Base-by-base conservation (phyloP, 371 early-diverging fungal species). In the Mucor mucedo region DNA sequence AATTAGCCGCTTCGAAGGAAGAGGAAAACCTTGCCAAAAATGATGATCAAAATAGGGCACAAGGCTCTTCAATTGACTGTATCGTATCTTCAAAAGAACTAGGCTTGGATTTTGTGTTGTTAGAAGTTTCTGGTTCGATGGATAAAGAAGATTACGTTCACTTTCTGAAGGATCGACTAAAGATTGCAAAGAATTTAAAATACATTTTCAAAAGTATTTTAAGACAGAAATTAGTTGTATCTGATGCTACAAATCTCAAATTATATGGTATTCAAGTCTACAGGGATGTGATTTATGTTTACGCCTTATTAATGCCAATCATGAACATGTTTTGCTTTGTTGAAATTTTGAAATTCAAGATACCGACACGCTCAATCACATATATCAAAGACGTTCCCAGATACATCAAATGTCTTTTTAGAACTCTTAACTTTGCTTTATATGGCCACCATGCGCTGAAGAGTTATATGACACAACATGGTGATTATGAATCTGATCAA, bases 81-180 rank as follows among this genome's bases (percentile, higher is more conserved):
- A 58, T 58, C n/a, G 47, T 58, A 45, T 14, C 58, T 47, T 45
- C 58, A n/a, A 54, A 54, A 54, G 39, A 29, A 39, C 38, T 54
- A 9, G 39, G 38, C 35, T 54, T 35, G 39, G 14, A 54, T 2
- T 54, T 54, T 39, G 14, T 54, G 2, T 28, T 40, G 44, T n/a
- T 42, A 4, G 44, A 42, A 13, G 44, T 42, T 4, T 42, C 44
- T 4, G 44, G 44, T 11, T 13, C 44, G 4, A 42, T 42, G 44
- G 4, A 14, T 10, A 42, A 42, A 42, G 44, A 42, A 11, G 11
- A 42, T 8, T 35, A 35, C 35, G 8, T 6, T 8, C 35, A 0
- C 8, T 35, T 35, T 35, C 4, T 35, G 6, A 4, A 35, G 8
- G 35, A 35, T 35, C 1, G 35, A 1, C 35, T 35, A 1, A 35